phyloP scores from a whole-genome alignment of 108 stramenopile genomes.

The Skeletonema costatum region DNA sequence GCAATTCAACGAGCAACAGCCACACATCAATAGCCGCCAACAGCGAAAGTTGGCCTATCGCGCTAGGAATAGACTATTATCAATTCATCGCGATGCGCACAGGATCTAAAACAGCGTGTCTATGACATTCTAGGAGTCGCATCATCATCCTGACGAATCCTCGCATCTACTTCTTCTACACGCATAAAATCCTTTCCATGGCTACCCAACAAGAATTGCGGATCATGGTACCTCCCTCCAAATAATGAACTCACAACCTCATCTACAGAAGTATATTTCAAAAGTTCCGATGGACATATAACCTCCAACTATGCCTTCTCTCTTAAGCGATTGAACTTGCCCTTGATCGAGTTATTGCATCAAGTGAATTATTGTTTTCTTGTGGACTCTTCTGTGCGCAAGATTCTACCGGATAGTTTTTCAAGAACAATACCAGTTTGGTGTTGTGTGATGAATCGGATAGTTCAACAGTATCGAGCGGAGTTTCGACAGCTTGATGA shows the following conservation, averaged over 20 bases:
- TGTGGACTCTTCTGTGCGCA: conserved; percentile 72
- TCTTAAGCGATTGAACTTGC: conserved; percentile 68
- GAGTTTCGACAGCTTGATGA: conserved; percentile 2
- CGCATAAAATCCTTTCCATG: conserved; percentile 33
- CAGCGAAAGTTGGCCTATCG: conserved; percentile 35
- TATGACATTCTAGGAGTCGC: neutral
- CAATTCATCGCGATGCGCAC: conserved; percentile 45
- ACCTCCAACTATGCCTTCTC: conserved; percentile 54
- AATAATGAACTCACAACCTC: neutral
- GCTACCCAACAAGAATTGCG: conserved; percentile 67
- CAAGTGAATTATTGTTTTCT: conserved; percentile 44
- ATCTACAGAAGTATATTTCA: conserved; percentile 55
- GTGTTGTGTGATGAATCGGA: conserved; percentile 70
- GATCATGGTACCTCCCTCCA: conserved; percentile 69
- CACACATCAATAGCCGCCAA: conserved; percentile 14
- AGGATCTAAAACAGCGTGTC: conserved; percentile 6
- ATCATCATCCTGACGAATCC: neutral
- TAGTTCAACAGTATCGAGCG: conserved; percentile 47
- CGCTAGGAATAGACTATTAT: conserved; percentile 47
- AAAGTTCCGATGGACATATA: conserved; percentile 80
- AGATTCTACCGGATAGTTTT: conserved; percentile 71
- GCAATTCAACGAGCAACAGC: neutral
- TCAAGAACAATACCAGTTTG: conserved; percentile 81
- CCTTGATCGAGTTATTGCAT: conserved; percentile 42
- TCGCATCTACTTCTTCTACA: neutral